Evolutionary conservation across 2,329 filamentous ascomycete genomes (phyloP), one percentile per base, ranked within the genome.

Genomic region (Penicillium sp.): DNA sequence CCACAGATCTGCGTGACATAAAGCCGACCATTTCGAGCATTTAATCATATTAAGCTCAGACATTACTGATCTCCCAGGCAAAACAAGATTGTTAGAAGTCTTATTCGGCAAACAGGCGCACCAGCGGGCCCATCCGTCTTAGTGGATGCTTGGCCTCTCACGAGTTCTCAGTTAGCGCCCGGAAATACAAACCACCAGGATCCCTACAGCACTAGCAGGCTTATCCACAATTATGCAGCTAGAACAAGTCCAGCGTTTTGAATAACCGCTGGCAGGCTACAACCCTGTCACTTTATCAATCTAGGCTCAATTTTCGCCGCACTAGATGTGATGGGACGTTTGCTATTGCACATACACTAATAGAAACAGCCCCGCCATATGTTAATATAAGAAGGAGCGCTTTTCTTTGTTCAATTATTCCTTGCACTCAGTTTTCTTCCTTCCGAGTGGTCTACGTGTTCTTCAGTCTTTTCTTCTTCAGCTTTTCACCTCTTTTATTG

Each of bases 221-320:
- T 31, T 29, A 29, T 44, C 31, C 48, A 51, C 31, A 51, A 16
- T 14, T 47, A 35, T 55, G 53, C 56, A 48, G 41, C 41, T 55
- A 21, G 29, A n/a, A 41, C 11, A 49, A 24, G 24, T 8, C 24
- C 52, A 29, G 56, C 41, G 56, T 58, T 55, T 55, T 19, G 22
- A 33, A 47, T 52, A 55, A 29, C 13, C 56, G 56, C 52, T 48
- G 56, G 7, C 16, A 33, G 3, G 5, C 31, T 22, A 37, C 14
- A 49, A 24, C 47, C 47, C 31, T 49, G 47, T 49, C 19, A 37
- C 0, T 33, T 5, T 49, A 13, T 16, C 47, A 24, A 24, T 13
- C 24, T 24, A 43, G 35, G 37, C 29, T 19, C n/a, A 16, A 13
- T 46, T 57, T 51, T 39, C n/a, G 9, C 16, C 1, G 37, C 35